Base-by-base conservation (phyloP, 2,329 filamentous ascomycete species). In the Aspergillus pseudotamarii region DNA sequence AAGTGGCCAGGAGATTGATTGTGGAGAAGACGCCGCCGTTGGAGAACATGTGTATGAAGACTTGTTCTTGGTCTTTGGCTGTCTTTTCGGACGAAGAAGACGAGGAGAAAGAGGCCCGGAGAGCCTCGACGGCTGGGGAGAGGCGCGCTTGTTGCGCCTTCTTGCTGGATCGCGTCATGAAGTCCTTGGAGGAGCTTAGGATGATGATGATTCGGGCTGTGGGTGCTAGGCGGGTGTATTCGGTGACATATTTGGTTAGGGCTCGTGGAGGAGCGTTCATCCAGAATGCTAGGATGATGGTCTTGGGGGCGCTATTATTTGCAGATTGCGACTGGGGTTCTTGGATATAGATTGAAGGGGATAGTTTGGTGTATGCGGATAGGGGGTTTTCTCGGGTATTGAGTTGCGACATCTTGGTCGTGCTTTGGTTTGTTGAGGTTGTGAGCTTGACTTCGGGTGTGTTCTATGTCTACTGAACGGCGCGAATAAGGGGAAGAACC, bases 1-100 rank as follows among this genome's bases (percentile, higher is more conserved):
- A 84, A 11, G 72, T 66, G 19, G 70, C 64, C 2, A 83, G 76
- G 8, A 85, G 64, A 30, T 77, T 70, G 5, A 71, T 72, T 4
- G 76, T 72, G 6, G 79, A 79, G 57, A 78, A 75, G 23, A 78
- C 71, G 19, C 83, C 83, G 30, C 82, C 83, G 63, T 85, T 84
- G 26, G 82, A 84, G 72, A 85, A 85, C 60, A 80, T 72, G 70
- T 85, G 82, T 10, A 84, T 65, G 34, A 81, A 75, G 11, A 76
- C 69, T 6, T 76, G 68, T 72, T 67, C 67, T 57, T 70, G 62
- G 28, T n/a, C 6, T 19, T 19, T 41, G 38, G 19, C 1, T n/a
- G 6, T 41, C 38, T 41, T 19, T 41, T 41, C 38, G 16, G 38
- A 4, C 19, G 38, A 41, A 3, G 38, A 19, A 19, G 38, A 41